phyloP scores from a whole-genome alignment of 148 eudicot genomes.

The Camellia lanceoleosa region DNA sequence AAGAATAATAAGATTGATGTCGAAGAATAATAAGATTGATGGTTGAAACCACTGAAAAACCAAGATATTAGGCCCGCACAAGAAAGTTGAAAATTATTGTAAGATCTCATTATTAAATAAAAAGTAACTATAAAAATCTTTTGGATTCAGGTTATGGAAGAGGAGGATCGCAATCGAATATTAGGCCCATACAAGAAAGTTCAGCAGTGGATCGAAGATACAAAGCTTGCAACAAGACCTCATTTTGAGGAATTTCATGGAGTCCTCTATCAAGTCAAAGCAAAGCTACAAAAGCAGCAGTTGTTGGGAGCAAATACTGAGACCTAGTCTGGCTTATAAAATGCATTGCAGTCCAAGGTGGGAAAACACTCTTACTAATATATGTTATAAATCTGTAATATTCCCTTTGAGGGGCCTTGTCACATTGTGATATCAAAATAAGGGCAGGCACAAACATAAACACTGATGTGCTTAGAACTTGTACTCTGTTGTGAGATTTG shows the following conservation, averaged over 20 bases:
- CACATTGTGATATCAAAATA: background rate
- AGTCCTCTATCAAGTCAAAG: conserved; percentile 40
- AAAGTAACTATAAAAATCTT: background rate
- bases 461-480: background rate
- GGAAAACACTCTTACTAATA: background rate
- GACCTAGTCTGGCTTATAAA: background rate
- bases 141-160: conserved; percentile 47
- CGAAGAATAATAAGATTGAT: too few relatives aligned
- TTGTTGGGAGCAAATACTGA: background rate
- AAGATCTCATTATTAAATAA: too few relatives aligned
- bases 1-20: too few relatives aligned
- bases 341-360: conserved; percentile 10
- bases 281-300: conserved; percentile 34
- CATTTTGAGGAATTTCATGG: conserved; percentile 70
- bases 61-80: too few relatives aligned
- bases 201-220: conserved; percentile 66
- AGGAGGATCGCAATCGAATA: conserved; percentile 46
- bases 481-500: background rate
- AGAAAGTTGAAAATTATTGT: too few relatives aligned
- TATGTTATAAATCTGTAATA: background rate
- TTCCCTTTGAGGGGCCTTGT: background rate
- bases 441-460: background rate
- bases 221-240: conserved; percentile 53
- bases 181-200: conserved; percentile 58
- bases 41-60: background rate